A percentile compares a stretch with the other conserved stretches of the same genome.
These are phyloP conservation scores for Aspergillus steynii DNA, from an alignment of 495 filamentous ascomycete genomes.

Conservation along the genomic window DNA sequence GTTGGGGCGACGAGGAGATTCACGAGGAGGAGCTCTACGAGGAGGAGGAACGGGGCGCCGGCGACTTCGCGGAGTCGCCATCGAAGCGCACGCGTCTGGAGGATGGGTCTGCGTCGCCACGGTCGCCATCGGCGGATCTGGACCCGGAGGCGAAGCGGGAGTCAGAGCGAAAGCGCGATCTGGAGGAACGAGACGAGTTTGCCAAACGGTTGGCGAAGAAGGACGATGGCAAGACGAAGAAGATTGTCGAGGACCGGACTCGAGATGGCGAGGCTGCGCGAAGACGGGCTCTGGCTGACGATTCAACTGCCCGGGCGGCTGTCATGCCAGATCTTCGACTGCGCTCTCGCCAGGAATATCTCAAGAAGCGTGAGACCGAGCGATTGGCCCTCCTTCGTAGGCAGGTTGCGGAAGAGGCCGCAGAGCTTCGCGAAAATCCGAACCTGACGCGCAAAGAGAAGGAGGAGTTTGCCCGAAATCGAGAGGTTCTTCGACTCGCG, in stretches of 20 bases:
- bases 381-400: slow-evolving; percentile 79
- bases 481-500: slow-evolving; percentile 81
- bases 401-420: slow-evolving; percentile 88
- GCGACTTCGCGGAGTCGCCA: slow-evolving; percentile 54
- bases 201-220: slow-evolving; percentile 68
- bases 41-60: slow-evolving; percentile 30
- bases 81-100: slow-evolving; percentile 60
- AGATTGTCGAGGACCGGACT: slow-evolving; percentile 67
- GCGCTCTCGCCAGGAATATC: slow-evolving; percentile 85
- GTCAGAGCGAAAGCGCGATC: slow-evolving; percentile 59
- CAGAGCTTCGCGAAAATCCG: slow-evolving; percentile 76
- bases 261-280: slow-evolving; percentile 59
- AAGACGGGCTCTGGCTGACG: slow-evolving; percentile 63
- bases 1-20: slow-evolving; percentile 78
- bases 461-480: slow-evolving; percentile 87
- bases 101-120: slow-evolving; percentile 51
- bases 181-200: slow-evolving; percentile 73
- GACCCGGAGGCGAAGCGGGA: slow-evolving; percentile 61
- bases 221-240: slow-evolving; percentile 71
- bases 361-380: slow-evolving; percentile 89
- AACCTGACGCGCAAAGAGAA: slow-evolving; percentile 76
- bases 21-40: slow-evolving; percentile 40
- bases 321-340: slow-evolving; percentile 76
- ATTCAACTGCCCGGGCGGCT: slow-evolving; percentile 58
- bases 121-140: slow-evolving; percentile 49